A percentile compares a stretch with the other conserved stretches of the same genome.
phyloP scores from a whole-genome alignment of 768 basidiomycete genomes.

The Calocybe indica region DNA sequence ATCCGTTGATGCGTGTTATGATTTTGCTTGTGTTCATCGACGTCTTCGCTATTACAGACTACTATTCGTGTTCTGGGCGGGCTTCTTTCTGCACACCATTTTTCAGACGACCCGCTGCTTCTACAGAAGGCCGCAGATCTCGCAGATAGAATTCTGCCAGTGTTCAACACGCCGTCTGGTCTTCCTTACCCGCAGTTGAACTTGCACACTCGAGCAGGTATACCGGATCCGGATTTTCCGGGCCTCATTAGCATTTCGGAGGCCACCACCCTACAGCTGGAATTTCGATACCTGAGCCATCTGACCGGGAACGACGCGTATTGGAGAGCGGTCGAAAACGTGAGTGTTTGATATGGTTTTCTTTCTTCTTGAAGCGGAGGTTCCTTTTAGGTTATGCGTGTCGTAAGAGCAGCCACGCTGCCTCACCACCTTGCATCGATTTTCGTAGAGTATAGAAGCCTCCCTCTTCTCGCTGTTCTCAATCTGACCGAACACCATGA shows the following conservation, averaged over 20 bases:
- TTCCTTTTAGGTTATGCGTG: slow-evolving; percentile 47
- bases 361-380: background rate
- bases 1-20: background rate
- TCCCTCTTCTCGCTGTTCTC: background rate
- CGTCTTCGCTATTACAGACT: slow-evolving; percentile 41
- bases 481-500: slow-evolving; percentile 14
- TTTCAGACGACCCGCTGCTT: slow-evolving; percentile 67
- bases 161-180: slow-evolving; percentile 77
- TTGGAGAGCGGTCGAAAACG: slow-evolving; percentile 78
- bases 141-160: slow-evolving; percentile 78
- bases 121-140: slow-evolving; percentile 78
- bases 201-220: slow-evolving; percentile 52
- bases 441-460: slow-evolving; percentile 58
- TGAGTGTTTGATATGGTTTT: slow-evolving; percentile 16
- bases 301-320: slow-evolving; percentile 74
- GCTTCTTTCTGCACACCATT: slow-evolving; percentile 78
- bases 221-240: slow-evolving; percentile 51
- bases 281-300: slow-evolving; percentile 81
- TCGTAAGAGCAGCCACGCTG: slow-evolving; percentile 56
- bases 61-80: slow-evolving; percentile 93
- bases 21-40: too few species aligned
- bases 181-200: slow-evolving; percentile 81
- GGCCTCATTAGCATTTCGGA: slow-evolving; percentile 78
- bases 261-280: slow-evolving; percentile 84
- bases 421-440: slow-evolving; percentile 79